Evolutionary conservation across 148 eudicot species (phyloP), one percentile per base, ranked within the genome.

Genomic region (Spergularia marina): DNA sequence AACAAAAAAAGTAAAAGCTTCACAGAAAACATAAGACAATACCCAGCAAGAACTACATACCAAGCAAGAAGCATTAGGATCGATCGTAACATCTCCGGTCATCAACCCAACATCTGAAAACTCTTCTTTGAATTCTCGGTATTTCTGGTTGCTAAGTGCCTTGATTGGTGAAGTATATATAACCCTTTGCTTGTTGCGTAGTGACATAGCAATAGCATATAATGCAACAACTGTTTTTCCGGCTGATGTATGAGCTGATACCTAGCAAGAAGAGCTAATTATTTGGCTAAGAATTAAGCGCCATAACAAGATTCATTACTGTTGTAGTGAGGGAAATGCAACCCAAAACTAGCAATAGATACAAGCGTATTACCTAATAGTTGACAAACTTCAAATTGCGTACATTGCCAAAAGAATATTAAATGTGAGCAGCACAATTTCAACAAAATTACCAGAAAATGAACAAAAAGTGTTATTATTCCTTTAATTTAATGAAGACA

Each of bases 51-150:
- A 58, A 67, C 64, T 63, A 82, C 68, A 74, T 79, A 94, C 99
- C 99, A 95, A 84, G 91, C 99, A 95, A 77, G 99, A 95, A 72
- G 99, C 97, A 83, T 92, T 90, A 63, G 99, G 99, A 34, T 92
- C 98, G 58, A 92, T 92, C 65, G 99, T 95, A 60, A 92, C 99
- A 84, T 95, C 99, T 36, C 99, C 99, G 13, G 99, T 95, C 99
- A 95, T 95, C 84, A 95, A 88, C 65, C 99, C 99, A 74, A 95
- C 99, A 86, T 95, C 99, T 56, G 94, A 89, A 78, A 91, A 95
- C 80, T 95, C 99, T 83, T 95, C 99, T 79, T 92, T 95, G 69
- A 95, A 95, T 81, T 95, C 99, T 61, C 99, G 89, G 76, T 92
- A 95, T 83, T 95, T 95, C 73, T 95, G 99, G 73, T 95, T 95